Percentiles rank a stretch among this genome's conserved stretches.
Conservation (phyloP, 2,329 filamentous ascomycete genomes). For the Colletotrichum sp. region DNA sequence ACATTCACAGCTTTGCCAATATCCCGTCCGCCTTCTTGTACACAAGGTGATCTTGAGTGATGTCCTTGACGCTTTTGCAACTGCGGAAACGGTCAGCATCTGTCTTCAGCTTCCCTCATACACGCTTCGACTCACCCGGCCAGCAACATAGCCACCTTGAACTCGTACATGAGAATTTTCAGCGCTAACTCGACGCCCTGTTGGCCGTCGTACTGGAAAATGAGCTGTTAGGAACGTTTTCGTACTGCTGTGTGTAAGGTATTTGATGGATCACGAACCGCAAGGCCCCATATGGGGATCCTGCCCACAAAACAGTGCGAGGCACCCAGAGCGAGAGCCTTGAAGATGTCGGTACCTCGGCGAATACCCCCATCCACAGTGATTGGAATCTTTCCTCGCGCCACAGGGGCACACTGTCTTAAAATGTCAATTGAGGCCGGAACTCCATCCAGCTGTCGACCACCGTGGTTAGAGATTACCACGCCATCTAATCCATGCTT, state of each 20-base stretch:
- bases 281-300: constrained; percentile 4
- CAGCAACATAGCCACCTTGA: constrained; percentile 31
- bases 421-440: constrained; percentile 24
- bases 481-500: constrained; percentile 65
- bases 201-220: constrained; percentile 27
- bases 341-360: constrained; percentile 60
- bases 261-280: neutral
- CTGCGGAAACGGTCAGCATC: constrained; percentile 17
- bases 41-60: constrained; percentile 17
- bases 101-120: neutral
- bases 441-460: constrained; percentile 55
- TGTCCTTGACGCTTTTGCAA: constrained; percentile 11
- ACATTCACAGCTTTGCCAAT: constrained; percentile 12
- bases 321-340: constrained; percentile 56
- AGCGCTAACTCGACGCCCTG: constrained; percentile 45
- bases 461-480: constrained; percentile 74
- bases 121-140: neutral
- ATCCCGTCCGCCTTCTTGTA: constrained; percentile 11
- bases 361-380: constrained; percentile 62
- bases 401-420: constrained; percentile 53
- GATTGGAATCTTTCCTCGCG: constrained; percentile 42
- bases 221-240: neutral
- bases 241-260: neutral
- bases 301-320: constrained; percentile 5
- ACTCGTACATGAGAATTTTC: constrained; percentile 42